Base-by-base conservation (phyloP, 2,329 filamentous ascomycete species). In the Scolecobasidium constrictum region DNA sequence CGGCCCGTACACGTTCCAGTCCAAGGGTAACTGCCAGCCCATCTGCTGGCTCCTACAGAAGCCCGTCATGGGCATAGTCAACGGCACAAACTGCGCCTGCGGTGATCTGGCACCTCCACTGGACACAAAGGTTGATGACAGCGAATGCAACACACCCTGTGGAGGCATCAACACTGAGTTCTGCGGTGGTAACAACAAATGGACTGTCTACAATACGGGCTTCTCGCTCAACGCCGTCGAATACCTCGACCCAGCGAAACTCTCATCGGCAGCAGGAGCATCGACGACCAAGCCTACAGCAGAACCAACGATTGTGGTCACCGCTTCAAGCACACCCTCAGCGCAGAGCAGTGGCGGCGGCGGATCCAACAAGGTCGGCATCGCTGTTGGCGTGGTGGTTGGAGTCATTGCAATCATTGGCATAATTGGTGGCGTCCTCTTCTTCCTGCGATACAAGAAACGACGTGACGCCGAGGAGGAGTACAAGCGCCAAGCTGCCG, bases 311-410 rank as follows among this genome's bases (percentile, higher is more conserved):
- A 26, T 22, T 26, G n/a, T 36, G 12, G 37, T 36, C n/a, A 41
- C 38, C 18, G 36, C 48, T 12, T 48, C 49, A 9, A 42, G 33
- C 33, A 44, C 47, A 18, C 40, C 50, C 15, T 37, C 41, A 7
- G 40, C 15, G 12, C 43, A 18, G 18, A 22, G 4, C 23, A 40
- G 15, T 16, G 56, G 58, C 16, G 50, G 56, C 11, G 52, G 62
- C 41, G 65, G 69, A 6, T 67, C 79, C n/a, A 88, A 81, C 57
- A 83, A 78, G n/a, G 83, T 78, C 31, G 86, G 82, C 38, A 88
- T 96, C 51, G 87, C 83, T 15, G 90, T 81, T 7, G 90, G 90
- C 47, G 84, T 86, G 1, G 88, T 95, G 2, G 83, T 92, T 6
- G 87, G 85, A 46, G 77, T 94, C 2, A 67, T 94, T 2, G 83